Percentiles rank a stretch among this genome's conserved stretches.
Evolutionary conservation across 208 protist species (phyloP).

Genomic region (Leishmania braziliensis): DNA sequence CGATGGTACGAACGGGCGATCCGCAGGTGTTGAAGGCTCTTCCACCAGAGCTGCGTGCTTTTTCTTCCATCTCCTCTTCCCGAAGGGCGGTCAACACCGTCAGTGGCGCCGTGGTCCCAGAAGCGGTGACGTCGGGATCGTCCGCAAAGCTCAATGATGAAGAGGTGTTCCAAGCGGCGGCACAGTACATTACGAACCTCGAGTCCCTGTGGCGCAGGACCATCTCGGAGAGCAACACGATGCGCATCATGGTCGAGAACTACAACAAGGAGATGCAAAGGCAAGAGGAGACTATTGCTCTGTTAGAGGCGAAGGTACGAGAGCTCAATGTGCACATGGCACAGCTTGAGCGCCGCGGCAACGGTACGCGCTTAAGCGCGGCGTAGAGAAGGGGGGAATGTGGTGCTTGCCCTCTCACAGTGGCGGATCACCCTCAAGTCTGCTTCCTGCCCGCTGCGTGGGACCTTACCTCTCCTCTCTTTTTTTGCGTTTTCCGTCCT

Average conservation of each 20-base stretch:
- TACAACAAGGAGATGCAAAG: conserved; percentile 43
- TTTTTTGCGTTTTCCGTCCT: neutral
- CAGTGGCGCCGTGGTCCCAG: conserved; percentile 3
- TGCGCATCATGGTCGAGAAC: conserved; percentile 33
- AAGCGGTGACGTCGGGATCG: neutral
- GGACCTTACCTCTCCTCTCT: neutral
- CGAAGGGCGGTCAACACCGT: conserved; percentile 2
- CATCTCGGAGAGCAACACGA: conserved; percentile 46
- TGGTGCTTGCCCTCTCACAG: neutral
- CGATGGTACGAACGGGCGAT: conserved; percentile 52
- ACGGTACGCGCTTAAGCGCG: conserved; percentile 3
- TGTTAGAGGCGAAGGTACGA: conserved; percentile 48
- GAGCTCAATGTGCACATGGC: conserved; percentile 37
- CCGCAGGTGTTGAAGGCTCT: conserved; percentile 27
- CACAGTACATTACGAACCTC: conserved; percentile 62
- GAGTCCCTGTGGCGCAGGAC: conserved; percentile 63
- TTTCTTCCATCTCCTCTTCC: neutral
- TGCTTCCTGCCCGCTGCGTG: neutral
- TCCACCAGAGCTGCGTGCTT: conserved; percentile 26
- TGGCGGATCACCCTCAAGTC: neutral
- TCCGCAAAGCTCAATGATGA: conserved; percentile 38
- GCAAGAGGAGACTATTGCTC: conserved; percentile 42
- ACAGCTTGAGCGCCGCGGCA: conserved; percentile 36
- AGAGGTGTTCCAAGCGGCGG: conserved; percentile 54
- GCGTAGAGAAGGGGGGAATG: neutral